phyloP scores from a whole-genome alignment of 2,329 filamentous ascomycete species.

The Berkeleyomyces basicola region DNA sequence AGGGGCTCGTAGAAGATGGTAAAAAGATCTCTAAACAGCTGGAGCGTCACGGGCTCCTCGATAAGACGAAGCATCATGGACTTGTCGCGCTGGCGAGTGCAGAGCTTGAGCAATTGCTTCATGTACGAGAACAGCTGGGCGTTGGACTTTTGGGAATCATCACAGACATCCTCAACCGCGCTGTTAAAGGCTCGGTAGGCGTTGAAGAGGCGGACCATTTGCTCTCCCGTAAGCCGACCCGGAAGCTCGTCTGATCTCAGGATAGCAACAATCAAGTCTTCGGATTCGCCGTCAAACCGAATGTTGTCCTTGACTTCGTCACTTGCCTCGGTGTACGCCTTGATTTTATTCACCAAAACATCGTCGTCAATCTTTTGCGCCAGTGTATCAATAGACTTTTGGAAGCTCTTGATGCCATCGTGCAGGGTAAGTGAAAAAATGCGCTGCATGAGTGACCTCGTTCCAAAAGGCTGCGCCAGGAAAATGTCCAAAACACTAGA shows the following conservation, averaged over 20 bases:
- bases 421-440: conserved; percentile 86
- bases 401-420: conserved; percentile 75
- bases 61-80: conserved; percentile 92
- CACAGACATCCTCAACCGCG: conserved; percentile 67
- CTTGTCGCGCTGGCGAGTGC: conserved; percentile 85
- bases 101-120: conserved; percentile 86
- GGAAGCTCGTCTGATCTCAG: conserved; percentile 58
- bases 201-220: conserved; percentile 78
- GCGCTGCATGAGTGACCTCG: conserved; percentile 76
- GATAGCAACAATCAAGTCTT: conserved; percentile 74
- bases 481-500: conserved; percentile 89
- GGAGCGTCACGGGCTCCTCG: conserved; percentile 92
- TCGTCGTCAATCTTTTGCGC: conserved; percentile 64
- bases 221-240: conserved; percentile 52
- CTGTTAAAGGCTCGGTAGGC: conserved; percentile 93
- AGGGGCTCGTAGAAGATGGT: conserved; percentile 98
- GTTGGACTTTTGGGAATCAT: conserved; percentile 79
- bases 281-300: conserved; percentile 49
- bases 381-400: conserved; percentile 70
- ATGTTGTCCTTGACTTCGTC: conserved; percentile 61
- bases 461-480: conserved; percentile 83
- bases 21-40: conserved; percentile 88
- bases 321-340: conserved; percentile 57
- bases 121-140: conserved; percentile 86
- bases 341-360: conserved; percentile 64